These are phyloP conservation scores for Lactarius vividus DNA, from an alignment of 768 basidiomycete genomes.

Conservation along the genomic window DNA sequence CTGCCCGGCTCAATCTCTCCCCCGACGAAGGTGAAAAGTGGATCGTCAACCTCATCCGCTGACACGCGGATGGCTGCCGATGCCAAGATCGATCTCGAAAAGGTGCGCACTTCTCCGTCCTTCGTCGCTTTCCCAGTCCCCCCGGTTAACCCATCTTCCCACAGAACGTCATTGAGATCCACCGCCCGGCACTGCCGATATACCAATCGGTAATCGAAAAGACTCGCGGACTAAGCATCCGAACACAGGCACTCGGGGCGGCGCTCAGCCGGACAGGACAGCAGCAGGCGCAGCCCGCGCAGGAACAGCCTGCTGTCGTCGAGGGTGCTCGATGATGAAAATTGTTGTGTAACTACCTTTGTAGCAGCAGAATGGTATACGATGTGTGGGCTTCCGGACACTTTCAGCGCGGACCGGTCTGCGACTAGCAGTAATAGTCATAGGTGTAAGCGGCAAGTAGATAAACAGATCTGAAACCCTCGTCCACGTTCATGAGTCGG, in stretches of 20 bases:
- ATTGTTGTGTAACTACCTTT: constrained; percentile 9
- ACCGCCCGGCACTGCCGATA: constrained; percentile 82
- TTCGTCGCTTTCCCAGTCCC: background rate
- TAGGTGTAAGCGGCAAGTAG: no score
- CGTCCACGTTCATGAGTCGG: background rate
- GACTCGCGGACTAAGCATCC: constrained; percentile 85
- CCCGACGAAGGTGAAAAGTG: constrained; percentile 97
- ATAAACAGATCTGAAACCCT: no score
- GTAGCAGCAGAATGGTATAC: constrained; percentile 1
- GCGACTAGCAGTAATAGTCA: background rate
- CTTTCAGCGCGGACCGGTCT: background rate
- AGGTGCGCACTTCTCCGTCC: constrained; percentile 46
- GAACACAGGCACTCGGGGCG: constrained; percentile 85
- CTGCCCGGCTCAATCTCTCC: constrained; percentile 89
- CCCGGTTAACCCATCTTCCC: constrained; percentile 12
- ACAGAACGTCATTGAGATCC: constrained; percentile 95
- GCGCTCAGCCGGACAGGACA: constrained; percentile 51
- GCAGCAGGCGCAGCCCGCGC: constrained; percentile 13
- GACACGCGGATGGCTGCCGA: constrained; percentile 97
- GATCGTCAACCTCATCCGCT: constrained; percentile 97
- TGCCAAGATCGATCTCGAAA: constrained; percentile 96
- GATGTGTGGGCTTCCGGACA: background rate
- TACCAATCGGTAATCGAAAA: constrained; percentile 96
- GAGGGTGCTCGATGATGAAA: constrained; percentile 29
- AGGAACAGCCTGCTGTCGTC: constrained; percentile 29